phyloP scores from a whole-genome alignment of 2,329 filamentous ascomycete species.

The Ceratocystis lukuohia region DNA sequence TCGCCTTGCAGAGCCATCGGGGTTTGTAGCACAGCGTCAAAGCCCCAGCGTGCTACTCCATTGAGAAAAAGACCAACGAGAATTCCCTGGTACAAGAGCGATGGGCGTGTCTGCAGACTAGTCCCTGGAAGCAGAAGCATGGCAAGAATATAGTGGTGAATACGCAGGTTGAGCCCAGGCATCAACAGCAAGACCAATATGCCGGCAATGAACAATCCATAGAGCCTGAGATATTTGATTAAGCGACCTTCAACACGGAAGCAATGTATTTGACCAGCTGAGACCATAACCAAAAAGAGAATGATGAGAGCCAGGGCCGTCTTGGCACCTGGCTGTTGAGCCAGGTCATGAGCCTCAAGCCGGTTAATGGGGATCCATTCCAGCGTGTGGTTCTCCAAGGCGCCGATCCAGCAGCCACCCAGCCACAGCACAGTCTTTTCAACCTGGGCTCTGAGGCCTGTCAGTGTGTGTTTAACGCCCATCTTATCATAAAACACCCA shows the following conservation, averaged over 20 bases:
- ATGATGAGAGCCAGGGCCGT: constrained; percentile 70
- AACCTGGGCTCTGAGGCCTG: constrained; percentile 62
- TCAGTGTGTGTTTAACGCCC: constrained; percentile 57
- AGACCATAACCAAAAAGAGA: constrained; percentile 52
- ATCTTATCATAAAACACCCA: constrained; percentile 83
- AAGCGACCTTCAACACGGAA: constrained; percentile 77
- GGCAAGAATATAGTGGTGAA: constrained; percentile 90
- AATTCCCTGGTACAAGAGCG: constrained; percentile 76
- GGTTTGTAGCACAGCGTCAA: constrained; percentile 78
- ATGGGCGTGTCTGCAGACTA: constrained; percentile 71
- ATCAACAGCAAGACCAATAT: constrained; percentile 59
- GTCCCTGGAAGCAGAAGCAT: constrained; percentile 81
- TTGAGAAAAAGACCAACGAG: constrained; percentile 88
- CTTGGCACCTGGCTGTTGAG: constrained; percentile 78
- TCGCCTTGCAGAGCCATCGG: constrained; percentile 57
- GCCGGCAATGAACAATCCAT: constrained; percentile 51
- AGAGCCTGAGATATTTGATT: constrained; percentile 62
- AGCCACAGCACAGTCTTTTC: constrained; percentile 88
- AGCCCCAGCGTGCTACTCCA: constrained; percentile 87
- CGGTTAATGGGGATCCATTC: constrained; percentile 86
- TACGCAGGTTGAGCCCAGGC: constrained; percentile 67
- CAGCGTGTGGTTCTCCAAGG: constrained; percentile 89
- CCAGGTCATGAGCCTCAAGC: constrained; percentile 77
- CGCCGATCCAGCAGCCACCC: constrained; percentile 79
- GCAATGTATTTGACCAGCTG: constrained; percentile 65